phyloP scores from a whole-genome alignment of 257 asterid species.

The Coffea eugenioides region DNA sequence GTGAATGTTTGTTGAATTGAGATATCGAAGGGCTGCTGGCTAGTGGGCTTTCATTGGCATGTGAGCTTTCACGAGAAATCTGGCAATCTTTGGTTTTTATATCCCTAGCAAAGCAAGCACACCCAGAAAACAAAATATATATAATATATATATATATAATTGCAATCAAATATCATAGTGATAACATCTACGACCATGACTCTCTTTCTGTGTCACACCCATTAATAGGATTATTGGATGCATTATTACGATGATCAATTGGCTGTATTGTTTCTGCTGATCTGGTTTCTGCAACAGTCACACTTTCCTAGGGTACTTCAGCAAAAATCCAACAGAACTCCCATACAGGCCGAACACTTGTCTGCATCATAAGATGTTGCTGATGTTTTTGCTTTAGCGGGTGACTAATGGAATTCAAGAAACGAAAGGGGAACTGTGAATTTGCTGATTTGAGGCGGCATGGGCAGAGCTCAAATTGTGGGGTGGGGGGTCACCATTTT shows the following conservation, averaged over 20 bases:
- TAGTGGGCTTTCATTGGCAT: conserved; percentile 45
- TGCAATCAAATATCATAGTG: background rate
- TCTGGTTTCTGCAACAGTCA: conserved; percentile 17
- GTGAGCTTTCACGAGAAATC: conserved; percentile 73
- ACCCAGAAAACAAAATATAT: background rate
- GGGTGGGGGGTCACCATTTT: too few species aligned
- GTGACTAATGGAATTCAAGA: too few species aligned
- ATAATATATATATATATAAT: background rate
- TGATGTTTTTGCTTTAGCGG: too few species aligned
- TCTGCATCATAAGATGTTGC: conserved; percentile 5
- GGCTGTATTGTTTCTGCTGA: background rate
- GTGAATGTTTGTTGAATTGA: conserved; percentile 22
- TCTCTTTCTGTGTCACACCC: background rate
- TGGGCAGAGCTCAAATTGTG: background rate
- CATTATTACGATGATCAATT: conserved; percentile 1
- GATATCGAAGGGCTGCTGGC: conserved; percentile 7
- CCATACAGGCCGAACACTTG: conserved; percentile 27
- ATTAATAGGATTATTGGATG: too few species aligned
- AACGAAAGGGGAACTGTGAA: too few species aligned
- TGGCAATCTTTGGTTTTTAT: conserved; percentile 36
- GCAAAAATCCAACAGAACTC: conserved; percentile 19
- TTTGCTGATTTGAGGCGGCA: too few species aligned
- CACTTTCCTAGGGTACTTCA: conserved; percentile 25
- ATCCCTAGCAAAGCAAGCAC: conserved; percentile 5
- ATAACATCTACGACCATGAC: background rate